Conservation (phyloP, 2,329 filamentous ascomycete genomes). For the Talaromyces sp. region DNA sequence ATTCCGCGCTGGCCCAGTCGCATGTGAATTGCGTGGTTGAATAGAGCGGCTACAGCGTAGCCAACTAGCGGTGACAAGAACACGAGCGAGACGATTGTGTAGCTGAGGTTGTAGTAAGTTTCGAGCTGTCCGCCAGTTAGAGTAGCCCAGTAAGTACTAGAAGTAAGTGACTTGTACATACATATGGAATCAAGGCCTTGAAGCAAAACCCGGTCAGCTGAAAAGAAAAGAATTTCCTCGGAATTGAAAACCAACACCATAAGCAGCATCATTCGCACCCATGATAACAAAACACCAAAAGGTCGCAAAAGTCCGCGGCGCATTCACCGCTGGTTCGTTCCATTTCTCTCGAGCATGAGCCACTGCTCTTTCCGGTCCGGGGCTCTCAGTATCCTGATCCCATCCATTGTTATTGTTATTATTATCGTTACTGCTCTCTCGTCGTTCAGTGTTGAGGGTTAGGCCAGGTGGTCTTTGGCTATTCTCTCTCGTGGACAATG, state of each 20-base stretch:
- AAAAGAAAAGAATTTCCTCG: neutral
- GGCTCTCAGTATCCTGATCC: neutral
- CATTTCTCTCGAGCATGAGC: conserved; percentile 32
- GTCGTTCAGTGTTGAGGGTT: neutral
- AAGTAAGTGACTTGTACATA: neutral
- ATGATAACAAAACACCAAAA: conserved; percentile 56
- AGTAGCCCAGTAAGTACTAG: neutral
- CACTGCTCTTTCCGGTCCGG: neutral
- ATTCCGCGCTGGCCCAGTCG: conserved; percentile 63
- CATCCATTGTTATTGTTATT: neutral
- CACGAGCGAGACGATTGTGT: conserved; percentile 45
- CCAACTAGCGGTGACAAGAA: conserved; percentile 46
- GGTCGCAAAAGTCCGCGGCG: conserved; percentile 45
- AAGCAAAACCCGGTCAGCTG: neutral
- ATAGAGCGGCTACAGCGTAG: conserved; percentile 42
- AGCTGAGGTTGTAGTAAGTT: conserved; percentile 41
- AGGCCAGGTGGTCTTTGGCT: neutral
- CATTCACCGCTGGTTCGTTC: conserved; percentile 48
- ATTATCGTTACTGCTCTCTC: neutral
- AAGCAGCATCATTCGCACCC: conserved; percentile 55
- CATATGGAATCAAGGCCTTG: conserved; percentile 49
- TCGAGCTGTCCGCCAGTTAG: conserved; percentile 36
- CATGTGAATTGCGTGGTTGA: conserved; percentile 40
- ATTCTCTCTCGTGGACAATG: neutral
- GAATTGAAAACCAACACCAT: conserved; percentile 43